Base-by-base conservation (phyloP, 2,329 filamentous ascomycete species). In the Whalleya microplaca region DNA sequence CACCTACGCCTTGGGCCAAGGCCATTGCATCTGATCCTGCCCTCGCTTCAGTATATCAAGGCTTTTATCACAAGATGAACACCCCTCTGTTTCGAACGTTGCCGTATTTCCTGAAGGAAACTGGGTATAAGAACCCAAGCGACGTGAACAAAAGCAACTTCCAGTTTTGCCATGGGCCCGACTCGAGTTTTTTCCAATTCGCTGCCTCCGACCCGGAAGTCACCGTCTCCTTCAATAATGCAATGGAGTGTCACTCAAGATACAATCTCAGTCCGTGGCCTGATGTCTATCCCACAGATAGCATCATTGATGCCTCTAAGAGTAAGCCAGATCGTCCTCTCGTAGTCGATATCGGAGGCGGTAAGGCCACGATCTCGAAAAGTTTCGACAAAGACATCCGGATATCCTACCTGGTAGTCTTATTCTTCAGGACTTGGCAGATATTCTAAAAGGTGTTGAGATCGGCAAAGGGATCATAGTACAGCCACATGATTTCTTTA, bases 211-310 rank as follows among this genome's bases (percentile, higher is more conserved):
- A 74, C 21, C 65, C 69, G 2, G 47, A 51, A 3, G 66, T 71
- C n/a, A 67, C 66, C 0, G 54, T 64, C 3, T 64, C 71, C 42
- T 75, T 76, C 56, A 70, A 71, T 41, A 66, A 72, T 50, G 69
- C 69, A 2, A 76, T 76, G 73, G 67, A 73, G 52, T 73, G 72
- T 51, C 72, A 75, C 50, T 73, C 72, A 20, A 69, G 69, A 46
- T 71, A 72, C 58, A 76, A 74, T 50, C 65, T 74, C 23, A 72
- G 70, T 3, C 58, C 72, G 8, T 76, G 74, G 74, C 62, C 69
- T 0, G 71, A 75, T 6, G 58, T 75, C 1, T 73, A 71, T 44
- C 71, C 70, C 1, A 73, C 72, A 8, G 64, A 71, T 0, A 65
- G 32, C 10, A 37, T 37, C 32, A 16, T 37, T 58, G 5, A 51